These are phyloP conservation scores for Micractinium conductrix DNA, from an alignment of 139 green algal genomes.

Conservation along the genomic window DNA sequence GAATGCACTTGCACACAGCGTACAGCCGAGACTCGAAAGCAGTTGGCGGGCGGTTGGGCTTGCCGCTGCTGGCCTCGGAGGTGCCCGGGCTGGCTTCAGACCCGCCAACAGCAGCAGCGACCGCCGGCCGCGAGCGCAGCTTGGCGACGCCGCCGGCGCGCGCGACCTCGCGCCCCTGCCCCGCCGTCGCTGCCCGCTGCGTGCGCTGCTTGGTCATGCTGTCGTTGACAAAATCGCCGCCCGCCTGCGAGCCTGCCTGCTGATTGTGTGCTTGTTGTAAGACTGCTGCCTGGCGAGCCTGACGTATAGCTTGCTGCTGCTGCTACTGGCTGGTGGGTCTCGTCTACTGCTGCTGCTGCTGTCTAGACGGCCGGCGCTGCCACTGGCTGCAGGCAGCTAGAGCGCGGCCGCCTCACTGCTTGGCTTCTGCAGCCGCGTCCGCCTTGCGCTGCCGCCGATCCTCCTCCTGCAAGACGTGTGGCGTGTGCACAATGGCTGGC, in stretches of 20 bases:
- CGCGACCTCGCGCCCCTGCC: neutral
- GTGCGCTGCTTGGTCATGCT: too few relatives aligned
- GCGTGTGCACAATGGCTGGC: too few relatives aligned
- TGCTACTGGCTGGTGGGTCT: too few relatives aligned
- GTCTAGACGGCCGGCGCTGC: too few relatives aligned
- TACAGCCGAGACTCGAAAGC: slow-evolving; percentile 69
- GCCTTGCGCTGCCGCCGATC: slow-evolving; percentile 3
- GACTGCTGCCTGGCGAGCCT: neutral
- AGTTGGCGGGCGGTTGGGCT: slow-evolving; percentile 49
- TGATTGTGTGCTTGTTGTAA: neutral
- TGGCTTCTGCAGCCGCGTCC: neutral
- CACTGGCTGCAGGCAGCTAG: neutral
- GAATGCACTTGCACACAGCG: slow-evolving; percentile 65
- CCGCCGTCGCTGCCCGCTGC: neutral
- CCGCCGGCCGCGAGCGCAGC: neutral
- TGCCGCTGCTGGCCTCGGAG: slow-evolving; percentile 23
- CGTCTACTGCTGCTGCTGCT: too few relatives aligned
- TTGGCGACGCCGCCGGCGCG: neutral
- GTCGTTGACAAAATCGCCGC: too few relatives aligned
- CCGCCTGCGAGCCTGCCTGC: neutral
- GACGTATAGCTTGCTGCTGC: neutral
- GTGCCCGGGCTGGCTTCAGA: too few relatives aligned
- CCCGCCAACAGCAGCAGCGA: neutral
- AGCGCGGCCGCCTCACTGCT: neutral
- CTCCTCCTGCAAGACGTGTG: too few relatives aligned